Conservation (phyloP, 75 land plant genomes). For the Sequoia sempervirens region DNA sequence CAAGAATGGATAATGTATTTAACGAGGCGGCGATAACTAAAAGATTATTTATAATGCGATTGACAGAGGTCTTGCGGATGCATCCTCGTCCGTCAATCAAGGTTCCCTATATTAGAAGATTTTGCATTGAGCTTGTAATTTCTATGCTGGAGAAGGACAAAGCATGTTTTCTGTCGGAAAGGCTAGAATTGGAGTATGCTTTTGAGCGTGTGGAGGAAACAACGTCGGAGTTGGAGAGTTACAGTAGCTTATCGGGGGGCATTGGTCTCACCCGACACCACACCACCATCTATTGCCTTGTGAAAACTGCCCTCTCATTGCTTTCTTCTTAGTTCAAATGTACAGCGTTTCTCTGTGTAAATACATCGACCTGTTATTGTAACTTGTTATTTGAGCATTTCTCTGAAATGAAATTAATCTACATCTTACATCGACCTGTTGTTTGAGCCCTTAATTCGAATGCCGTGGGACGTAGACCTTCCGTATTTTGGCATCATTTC, state of each 20-base stretch:
- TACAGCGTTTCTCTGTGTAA: no score
- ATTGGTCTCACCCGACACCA: constrained; percentile 52
- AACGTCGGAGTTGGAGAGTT: constrained; percentile 6
- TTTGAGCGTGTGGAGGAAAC: not conserved
- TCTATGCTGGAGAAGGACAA: no score
- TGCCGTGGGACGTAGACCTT: no score
- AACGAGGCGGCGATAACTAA: constrained; percentile 15
- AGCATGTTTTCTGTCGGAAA: not conserved
- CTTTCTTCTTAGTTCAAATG: not conserved
- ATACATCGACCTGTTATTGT: no score
- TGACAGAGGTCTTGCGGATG: not conserved
- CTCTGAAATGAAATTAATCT: no score
- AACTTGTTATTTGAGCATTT: no score
- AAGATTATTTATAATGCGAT: not conserved
- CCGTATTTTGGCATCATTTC: no score
- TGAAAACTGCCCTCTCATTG: constrained; percentile 34
- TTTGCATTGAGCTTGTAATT: no score
- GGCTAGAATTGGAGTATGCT: not conserved
- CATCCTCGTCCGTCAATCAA: not conserved
- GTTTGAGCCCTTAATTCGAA: no score
- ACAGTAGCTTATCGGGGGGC: constrained; percentile 26
- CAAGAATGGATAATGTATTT: constrained; percentile 16
- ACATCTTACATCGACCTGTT: no score
- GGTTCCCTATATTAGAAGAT: no score
- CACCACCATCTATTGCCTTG: constrained; percentile 25